Conservation (phyloP, 2,329 filamentous ascomycete genomes). For the Ascochyta clinopodiicola region DNA sequence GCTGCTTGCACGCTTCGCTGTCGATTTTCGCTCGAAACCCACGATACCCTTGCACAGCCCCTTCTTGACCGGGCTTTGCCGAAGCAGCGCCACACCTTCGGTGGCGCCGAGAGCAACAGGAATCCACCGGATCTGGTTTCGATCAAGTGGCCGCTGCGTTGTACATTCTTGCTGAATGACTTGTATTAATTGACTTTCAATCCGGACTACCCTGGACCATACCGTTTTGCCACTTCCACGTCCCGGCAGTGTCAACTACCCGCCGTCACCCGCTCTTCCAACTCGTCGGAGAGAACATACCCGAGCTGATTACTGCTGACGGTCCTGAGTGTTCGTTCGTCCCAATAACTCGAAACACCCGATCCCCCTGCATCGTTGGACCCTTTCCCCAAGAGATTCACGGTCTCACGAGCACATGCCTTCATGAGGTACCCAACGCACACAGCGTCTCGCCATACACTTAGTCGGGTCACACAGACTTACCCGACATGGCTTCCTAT, state of each 20-base stretch:
- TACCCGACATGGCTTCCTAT: conserved; percentile 51
- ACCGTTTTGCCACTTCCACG: conserved; percentile 42
- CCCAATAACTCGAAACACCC: conserved; percentile 28
- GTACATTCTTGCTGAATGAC: conserved; percentile 33
- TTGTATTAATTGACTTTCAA: conserved; percentile 42
- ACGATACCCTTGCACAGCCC: conserved; percentile 41
- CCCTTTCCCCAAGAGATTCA: conserved; percentile 27
- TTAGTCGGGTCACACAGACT: conserved; percentile 44
- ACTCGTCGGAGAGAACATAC: conserved; percentile 30
- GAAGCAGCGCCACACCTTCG: conserved; percentile 41
- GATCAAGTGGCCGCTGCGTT: conserved; percentile 31
- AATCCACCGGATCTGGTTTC: conserved; percentile 41
- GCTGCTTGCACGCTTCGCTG: conserved; percentile 34
- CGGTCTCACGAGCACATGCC: conserved; percentile 42
- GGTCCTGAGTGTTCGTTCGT: conserved; percentile 25
- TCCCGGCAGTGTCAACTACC: conserved; percentile 36
- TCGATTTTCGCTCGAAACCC: conserved; percentile 28
- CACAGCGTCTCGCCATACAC: conserved; percentile 43
- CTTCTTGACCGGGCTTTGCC: conserved; percentile 36
- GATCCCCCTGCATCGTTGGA: conserved; percentile 27
- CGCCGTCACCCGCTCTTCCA: conserved; percentile 31
- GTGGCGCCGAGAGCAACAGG: conserved; percentile 36
- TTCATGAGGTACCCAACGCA: conserved; percentile 50
- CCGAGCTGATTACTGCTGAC: conserved; percentile 48
- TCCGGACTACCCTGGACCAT: conserved; percentile 36